Percentiles rank a stretch among this genome's conserved stretches.
These are phyloP conservation scores for Penicillium psychrosexuale DNA, from an alignment of 2,329 filamentous ascomycete species.

Conservation along the genomic window DNA sequence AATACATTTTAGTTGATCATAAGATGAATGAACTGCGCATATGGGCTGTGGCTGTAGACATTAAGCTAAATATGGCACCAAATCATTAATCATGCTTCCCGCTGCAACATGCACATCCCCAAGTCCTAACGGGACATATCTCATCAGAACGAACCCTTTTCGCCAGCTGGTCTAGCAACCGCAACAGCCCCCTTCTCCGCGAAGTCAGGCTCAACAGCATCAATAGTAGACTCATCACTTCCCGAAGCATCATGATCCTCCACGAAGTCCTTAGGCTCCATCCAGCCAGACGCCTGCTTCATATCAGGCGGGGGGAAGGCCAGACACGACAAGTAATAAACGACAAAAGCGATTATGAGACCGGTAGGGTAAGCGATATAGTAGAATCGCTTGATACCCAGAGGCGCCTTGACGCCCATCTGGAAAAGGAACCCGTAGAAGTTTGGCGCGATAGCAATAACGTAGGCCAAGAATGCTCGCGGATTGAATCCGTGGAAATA, in stretches of 20 bases:
- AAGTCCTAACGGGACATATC: not conserved
- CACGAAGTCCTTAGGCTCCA: constrained; percentile 40
- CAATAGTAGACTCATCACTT: not conserved
- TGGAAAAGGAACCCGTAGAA: constrained; percentile 45
- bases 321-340: constrained; percentile 16
- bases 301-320: constrained; percentile 7
- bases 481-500: constrained; percentile 38
- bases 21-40: not conserved
- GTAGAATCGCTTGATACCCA: constrained; percentile 47
- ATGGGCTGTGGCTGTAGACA: not conserved
- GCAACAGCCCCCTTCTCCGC: constrained; percentile 1
- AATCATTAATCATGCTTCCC: not conserved
- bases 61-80: not conserved
- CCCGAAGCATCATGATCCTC: constrained; percentile 16
- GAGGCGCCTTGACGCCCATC: constrained; percentile 38
- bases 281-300: constrained; percentile 26
- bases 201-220: not conserved
- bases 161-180: not conserved
- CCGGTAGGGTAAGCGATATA: constrained; percentile 56
- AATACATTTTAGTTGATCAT: too few relatives aligned
- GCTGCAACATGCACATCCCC: not conserved
- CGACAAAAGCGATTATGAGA: constrained; percentile 32
- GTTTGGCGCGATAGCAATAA: constrained; percentile 40
- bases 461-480: constrained; percentile 34
- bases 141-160: constrained; percentile 1